phyloP scores from a whole-genome alignment of 2,329 filamentous ascomycete species.

The Furcasterigmium sp. region DNA sequence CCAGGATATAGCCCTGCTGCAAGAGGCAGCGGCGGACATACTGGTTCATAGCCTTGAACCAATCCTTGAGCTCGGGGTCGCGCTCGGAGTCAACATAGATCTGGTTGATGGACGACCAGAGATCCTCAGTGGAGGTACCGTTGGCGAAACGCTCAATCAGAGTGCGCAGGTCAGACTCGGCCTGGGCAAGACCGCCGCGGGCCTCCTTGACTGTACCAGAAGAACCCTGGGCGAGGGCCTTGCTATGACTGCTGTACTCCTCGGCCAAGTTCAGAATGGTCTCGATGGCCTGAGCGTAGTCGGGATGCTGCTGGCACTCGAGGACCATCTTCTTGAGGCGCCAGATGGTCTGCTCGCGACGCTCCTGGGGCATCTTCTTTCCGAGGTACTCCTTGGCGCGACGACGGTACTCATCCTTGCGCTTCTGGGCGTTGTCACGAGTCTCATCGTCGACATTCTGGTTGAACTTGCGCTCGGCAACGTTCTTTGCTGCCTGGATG shows the following conservation, averaged over 20 bases:
- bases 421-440: conserved; percentile 40
- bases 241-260: conserved; percentile 74
- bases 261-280: conserved; percentile 81
- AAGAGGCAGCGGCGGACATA: conserved; percentile 81
- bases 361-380: conserved; percentile 86
- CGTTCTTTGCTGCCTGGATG: conserved; percentile 33
- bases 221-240: conserved; percentile 57
- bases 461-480: conserved; percentile 50
- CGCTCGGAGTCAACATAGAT: conserved; percentile 84
- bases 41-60: conserved; percentile 75
- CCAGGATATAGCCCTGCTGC: conserved; percentile 86
- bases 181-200: conserved; percentile 60
- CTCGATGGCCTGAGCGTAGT: conserved; percentile 88
- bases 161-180: conserved; percentile 77
- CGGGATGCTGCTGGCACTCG: conserved; percentile 90
- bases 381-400: conserved; percentile 69
- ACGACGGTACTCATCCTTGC: conserved; percentile 36
- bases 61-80: conserved; percentile 80
- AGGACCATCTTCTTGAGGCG: conserved; percentile 96
- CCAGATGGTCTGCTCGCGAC: conserved; percentile 86
- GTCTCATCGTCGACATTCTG: conserved; percentile 63
- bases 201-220: conserved; percentile 68
- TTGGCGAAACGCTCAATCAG: conserved; percentile 96
- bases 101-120: conserved; percentile 77
- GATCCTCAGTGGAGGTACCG: conserved; percentile 79